Base-by-base conservation (phyloP, 2,329 filamentous ascomycete genomes). In the Diaporthe batatas region DNA sequence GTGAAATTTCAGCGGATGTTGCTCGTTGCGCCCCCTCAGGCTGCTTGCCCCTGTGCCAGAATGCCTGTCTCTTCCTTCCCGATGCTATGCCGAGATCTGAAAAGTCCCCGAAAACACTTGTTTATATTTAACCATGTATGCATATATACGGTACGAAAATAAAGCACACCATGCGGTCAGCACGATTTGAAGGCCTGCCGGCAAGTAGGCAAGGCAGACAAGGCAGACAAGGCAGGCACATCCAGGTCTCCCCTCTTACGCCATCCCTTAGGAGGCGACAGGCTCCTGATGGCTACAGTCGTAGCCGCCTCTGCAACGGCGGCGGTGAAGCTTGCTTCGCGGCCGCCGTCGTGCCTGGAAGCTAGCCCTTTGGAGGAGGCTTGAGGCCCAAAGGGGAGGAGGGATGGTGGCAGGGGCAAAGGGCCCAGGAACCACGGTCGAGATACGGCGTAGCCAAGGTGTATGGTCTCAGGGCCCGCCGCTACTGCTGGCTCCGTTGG, bases 251-350 rank as follows among this genome's bases (percentile, higher is more conserved):
- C n/a, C 21, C n/a, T 39, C 62, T 32, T 32, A 67, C 32, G 62
- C 62, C 62, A 67, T 32, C 47, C 32, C 11, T 32, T 21, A 65
- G 32, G 44, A 67, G 39, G 21, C 23, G 62, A 65, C 62, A 36
- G 44, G 44, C 14, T 32, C 21, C 44, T 67, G 62, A 67, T 67
- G 53, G 62, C 44, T 53, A 53, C 47, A 53, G 47, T 53, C 7
- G 62, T 53, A 67, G 62, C 62, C 62, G 62, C 47, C 44, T 67
- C 47, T 67, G 47, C 62, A 39, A 49, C 62, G 62, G 62, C 62
- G 62, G 62, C 62, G 44, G 62, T 53, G 47, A 67, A 67, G 62
- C 62, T 53, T 53, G 47, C 62, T 53, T 67, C 32, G 32, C 62
- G 44, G 62, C 62, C 62, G 62, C 62, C 29, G 29, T 49, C 62